Base-by-base conservation (phyloP, 2,329 filamentous ascomycete genomes). In the Raffaelea ambrosiae region DNA sequence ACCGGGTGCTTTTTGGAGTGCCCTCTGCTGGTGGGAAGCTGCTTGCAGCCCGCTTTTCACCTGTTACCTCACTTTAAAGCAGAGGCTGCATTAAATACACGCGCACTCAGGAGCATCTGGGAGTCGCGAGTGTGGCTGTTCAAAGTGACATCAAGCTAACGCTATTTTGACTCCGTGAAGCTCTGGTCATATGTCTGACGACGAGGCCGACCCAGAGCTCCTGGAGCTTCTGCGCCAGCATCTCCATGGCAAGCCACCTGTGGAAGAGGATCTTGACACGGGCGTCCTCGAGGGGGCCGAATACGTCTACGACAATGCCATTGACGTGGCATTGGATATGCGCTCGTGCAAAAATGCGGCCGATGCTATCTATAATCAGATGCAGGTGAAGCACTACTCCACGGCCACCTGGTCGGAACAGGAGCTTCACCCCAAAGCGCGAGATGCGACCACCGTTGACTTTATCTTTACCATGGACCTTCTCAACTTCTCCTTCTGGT, bases 401-500 rank as follows among this genome's bases (percentile, higher is more conserved):
- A 88, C 87, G 0, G 79, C 86, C 52, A 85, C 81, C 9, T 98
- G 93, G 93, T 80, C 86, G 14, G 77, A 85, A 58, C 89, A 97
- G 64, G 86, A 93, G 61, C 72, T 98, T 36, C 93, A 98, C 59
- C 93, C 93, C 1, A 86, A 90, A 63, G 59, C 77, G 39, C 88
- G 88, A 7, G 83, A 94, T 60, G 86, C 88, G 59, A 75, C 67
- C 44, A 90, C 88, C 0, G 80, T 95, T 20, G 84, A 87, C 53
- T 97, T 98, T 62, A 91, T 98, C 58, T 97, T 98, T 63, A 88
- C 87, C 19, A 95, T 98, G 88, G 93, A 98, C 63, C 66, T 98
- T 23, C 70, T 98, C 44, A 98, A 98, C 63, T 98, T 97, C 62
- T 94, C 84, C 20, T 98, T 98, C 64, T 98, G 93, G 93, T 94